These are phyloP conservation scores for Coccomyxa subellipsoidea DNA, from an alignment of 163 green algal genomes.

Conservation along the genomic window DNA sequence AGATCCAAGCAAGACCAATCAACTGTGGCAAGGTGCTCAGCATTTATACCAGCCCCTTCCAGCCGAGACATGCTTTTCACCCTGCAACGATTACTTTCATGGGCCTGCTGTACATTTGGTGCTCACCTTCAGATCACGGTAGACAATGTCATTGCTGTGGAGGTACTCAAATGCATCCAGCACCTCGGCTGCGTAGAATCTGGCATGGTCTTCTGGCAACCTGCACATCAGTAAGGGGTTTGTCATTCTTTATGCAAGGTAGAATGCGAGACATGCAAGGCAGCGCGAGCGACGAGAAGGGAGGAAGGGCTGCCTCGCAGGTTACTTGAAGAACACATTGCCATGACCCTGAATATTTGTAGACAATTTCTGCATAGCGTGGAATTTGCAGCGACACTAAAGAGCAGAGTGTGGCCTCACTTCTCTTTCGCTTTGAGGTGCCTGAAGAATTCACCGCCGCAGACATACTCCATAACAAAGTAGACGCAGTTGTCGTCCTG, in stretches of 20 bases:
- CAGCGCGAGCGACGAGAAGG: background rate
- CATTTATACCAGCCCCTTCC: too few relatives aligned
- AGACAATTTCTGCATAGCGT: too few relatives aligned
- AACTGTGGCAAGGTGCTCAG: too few relatives aligned
- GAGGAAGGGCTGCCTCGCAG: too few relatives aligned
- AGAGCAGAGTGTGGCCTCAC: background rate
- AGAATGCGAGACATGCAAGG: background rate
- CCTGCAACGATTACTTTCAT: too few relatives aligned
- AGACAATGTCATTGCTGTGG: constrained; percentile 67
- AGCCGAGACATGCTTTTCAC: too few relatives aligned
- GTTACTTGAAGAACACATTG: too few relatives aligned
- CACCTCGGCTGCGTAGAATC: constrained; percentile 79
- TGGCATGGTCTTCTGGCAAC: constrained; percentile 56
- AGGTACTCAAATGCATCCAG: constrained; percentile 79
- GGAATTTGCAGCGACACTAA: background rate
- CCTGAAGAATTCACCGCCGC: constrained; percentile 82
- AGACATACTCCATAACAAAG: constrained; percentile 74
- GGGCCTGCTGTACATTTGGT: too few relatives aligned
- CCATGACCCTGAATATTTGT: too few relatives aligned
- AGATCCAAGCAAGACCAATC: too few relatives aligned
- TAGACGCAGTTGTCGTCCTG: constrained; percentile 68
- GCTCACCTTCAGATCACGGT: constrained; percentile 75
- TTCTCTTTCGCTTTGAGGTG: constrained; percentile 46
- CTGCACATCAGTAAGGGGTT: constrained; percentile 2
- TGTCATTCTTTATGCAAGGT: background rate